Evolutionary conservation across 2,329 filamentous ascomycete genomes (phyloP), one percentile per base, ranked within the genome.

Genomic region (Talaromyces atroroseus): DNA sequence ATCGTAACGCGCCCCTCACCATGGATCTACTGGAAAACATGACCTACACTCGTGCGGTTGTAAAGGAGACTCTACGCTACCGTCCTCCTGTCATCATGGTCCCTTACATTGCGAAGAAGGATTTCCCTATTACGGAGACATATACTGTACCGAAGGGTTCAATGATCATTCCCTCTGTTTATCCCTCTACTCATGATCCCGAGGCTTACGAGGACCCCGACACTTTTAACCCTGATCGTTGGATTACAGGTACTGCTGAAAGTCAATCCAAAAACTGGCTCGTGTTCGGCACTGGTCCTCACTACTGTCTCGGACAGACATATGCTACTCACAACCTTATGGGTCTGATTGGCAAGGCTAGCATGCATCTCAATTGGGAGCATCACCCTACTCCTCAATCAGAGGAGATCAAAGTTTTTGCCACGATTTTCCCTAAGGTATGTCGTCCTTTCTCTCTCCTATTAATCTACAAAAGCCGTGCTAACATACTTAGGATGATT

Each of bases 401-500:
- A 0, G 94, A 99, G 77, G 87, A 95, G 74, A 97, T 99, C 75
- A 92, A 95, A 79, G 92, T 97, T 63, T 99, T 97, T 76, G 94
- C 94, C 42, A 96, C 91, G 26, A 95, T 99, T 65, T 99, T 99
- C 82, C 94, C 94, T 56, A 88, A 88, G 88, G 92, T 95, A 76
- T 73, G 86, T 77, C 8, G 5, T 34, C 11, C 29, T 49, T 49
- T 2, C 23, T 32, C 4, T 23, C 7, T 29, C 16, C 3, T 26
- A 54, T 53, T 40, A n/a, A 14, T 36, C 16, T 7, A 18, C 11
- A 6, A 16, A 12, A 16, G 36, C 6, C 16, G 56, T 58, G 54
- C 64, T 64, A 60, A 68, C 56, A 58, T 14, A 50, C 64, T 70
- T 62, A 92, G 89, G 90, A 95, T 70, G 87, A 94, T 70, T 94